phyloP scores from a whole-genome alignment of 2,329 filamentous ascomycete species.

The Pseudodiploospora longispora region DNA sequence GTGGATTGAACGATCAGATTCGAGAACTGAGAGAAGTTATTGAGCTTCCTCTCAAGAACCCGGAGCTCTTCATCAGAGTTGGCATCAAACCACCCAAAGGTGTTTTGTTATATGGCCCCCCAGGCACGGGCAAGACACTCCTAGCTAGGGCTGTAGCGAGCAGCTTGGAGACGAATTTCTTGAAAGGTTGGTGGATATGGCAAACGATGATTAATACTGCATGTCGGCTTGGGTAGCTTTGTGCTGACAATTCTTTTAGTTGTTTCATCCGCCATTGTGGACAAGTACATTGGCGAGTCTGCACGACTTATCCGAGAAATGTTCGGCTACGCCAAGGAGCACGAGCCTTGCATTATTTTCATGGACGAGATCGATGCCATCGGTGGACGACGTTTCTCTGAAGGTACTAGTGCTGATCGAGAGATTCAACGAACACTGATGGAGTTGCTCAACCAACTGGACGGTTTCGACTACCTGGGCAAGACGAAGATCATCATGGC shows the following conservation, averaged over 20 bases:
- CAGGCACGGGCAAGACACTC: slow-evolving; percentile 93
- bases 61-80: slow-evolving; percentile 90
- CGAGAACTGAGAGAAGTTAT: slow-evolving; percentile 96
- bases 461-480: slow-evolving; percentile 97
- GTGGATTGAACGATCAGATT: slow-evolving; percentile 96
- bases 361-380: slow-evolving; percentile 99
- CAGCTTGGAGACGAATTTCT: slow-evolving; percentile 93
- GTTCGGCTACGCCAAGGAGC: slow-evolving; percentile 99
- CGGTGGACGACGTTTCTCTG: slow-evolving; percentile 89
- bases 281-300: slow-evolving; percentile 99
- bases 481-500: slow-evolving; percentile 99
- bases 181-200: slow-evolving; percentile 62
- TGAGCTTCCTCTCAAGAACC: slow-evolving; percentile 95
- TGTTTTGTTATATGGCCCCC: slow-evolving; percentile 89
- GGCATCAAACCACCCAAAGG: slow-evolving; percentile 99
- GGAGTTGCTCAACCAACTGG: slow-evolving; percentile 96
- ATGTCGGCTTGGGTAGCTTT: not conserved
- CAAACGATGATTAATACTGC: not conserved
- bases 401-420: slow-evolving; percentile 93
- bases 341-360: slow-evolving; percentile 99
- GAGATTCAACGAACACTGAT: slow-evolving; percentile 98
- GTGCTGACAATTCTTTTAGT: slow-evolving; percentile 46
- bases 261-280: slow-evolving; percentile 96
- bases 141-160: slow-evolving; percentile 91
- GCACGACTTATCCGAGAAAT: slow-evolving; percentile 96